These are phyloP conservation scores for Tylopilus sp. DNA, from an alignment of 768 basidiomycete genomes.

Conservation along the genomic window DNA sequence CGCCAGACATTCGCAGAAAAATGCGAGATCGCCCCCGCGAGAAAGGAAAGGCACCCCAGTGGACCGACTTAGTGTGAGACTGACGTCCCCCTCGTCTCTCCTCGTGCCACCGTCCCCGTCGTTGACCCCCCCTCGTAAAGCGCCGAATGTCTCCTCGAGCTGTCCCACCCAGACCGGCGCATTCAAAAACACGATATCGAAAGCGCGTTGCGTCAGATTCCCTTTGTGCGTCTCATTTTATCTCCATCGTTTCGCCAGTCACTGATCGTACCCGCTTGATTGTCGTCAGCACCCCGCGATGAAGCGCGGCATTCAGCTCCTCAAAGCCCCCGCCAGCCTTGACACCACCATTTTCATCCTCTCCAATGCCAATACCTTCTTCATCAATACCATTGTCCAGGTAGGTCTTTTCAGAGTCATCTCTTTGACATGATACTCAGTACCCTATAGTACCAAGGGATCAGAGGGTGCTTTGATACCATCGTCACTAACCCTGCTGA, in stretches of 20 bases:
- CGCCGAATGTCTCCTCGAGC: constrained; percentile 66
- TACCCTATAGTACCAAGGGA: constrained; percentile 49
- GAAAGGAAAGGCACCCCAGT: constrained; percentile 63
- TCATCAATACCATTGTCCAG: constrained; percentile 86
- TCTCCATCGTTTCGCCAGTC: not conserved
- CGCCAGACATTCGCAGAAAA: constrained; percentile 77
- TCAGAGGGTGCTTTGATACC: constrained; percentile 70
- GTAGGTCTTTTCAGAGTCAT: constrained; percentile 34
- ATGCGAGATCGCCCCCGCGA: constrained; percentile 47
- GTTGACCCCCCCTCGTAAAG: constrained; percentile 30
- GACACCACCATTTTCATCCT: constrained; percentile 81
- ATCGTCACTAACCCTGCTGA: constrained; percentile 92
- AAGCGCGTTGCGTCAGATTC: constrained; percentile 72
- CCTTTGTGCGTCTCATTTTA: constrained; percentile 59
- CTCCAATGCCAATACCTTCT: constrained; percentile 91
- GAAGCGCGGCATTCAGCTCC: constrained; percentile 77
- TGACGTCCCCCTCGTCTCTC: too few relatives aligned
- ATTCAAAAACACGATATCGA: constrained; percentile 74
- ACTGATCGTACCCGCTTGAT: not conserved
- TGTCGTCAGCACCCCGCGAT: constrained; percentile 86
- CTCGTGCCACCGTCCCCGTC: not conserved
- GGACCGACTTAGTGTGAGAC: constrained; percentile 92
- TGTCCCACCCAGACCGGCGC: constrained; percentile 54
- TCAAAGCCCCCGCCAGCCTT: constrained; percentile 62
- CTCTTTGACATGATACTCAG: not conserved